Evolutionary conservation across 2,329 filamentous ascomycete species (phyloP).

Genomic region (Clarireedia sp.): DNA sequence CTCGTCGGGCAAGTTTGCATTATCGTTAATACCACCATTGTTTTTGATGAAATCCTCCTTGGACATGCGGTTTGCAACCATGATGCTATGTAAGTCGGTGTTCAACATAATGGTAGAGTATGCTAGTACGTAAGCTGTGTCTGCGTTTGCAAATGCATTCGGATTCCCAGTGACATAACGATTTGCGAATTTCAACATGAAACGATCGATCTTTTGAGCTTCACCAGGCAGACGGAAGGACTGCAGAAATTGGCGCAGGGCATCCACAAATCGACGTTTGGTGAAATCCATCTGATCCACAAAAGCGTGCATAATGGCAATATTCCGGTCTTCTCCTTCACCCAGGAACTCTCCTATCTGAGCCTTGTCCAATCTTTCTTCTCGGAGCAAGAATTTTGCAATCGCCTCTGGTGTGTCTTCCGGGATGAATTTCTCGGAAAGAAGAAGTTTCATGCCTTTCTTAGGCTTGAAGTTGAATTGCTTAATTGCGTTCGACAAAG

Average conservation of each 20-base stretch:
- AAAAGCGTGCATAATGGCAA: slow-evolving; percentile 97
- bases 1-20: slow-evolving; percentile 83
- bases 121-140: slow-evolving; percentile 90
- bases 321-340: slow-evolving; percentile 86
- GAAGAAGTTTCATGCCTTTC: slow-evolving; percentile 74
- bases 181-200: slow-evolving; percentile 98
- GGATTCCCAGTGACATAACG: slow-evolving; percentile 92
- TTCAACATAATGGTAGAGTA: slow-evolving; percentile 98
- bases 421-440: slow-evolving; percentile 80
- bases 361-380: slow-evolving; percentile 82
- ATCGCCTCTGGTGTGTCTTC: slow-evolving; percentile 75
- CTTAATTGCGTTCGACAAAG: slow-evolving; percentile 76
- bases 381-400: slow-evolving; percentile 70
- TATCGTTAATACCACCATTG: slow-evolving; percentile 96
- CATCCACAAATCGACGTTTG: slow-evolving; percentile 86
- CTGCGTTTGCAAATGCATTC: slow-evolving; percentile 94
- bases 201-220: slow-evolving; percentile 97
- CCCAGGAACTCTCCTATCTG: slow-evolving; percentile 91
- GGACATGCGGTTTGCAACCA: slow-evolving; percentile 80
- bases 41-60: slow-evolving; percentile 99
- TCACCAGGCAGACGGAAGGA: slow-evolving; percentile 92
- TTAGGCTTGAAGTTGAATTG: slow-evolving; percentile 99
- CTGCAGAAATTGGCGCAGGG: slow-evolving; percentile 83
- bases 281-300: slow-evolving; percentile 92
- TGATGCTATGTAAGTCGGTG: slow-evolving; percentile 86